A percentile compares a stretch with the other conserved stretches of the same genome.
These are phyloP conservation scores for Sarocladium strictum DNA, from an alignment of 2,329 filamentous ascomycete genomes.

Conservation along the genomic window DNA sequence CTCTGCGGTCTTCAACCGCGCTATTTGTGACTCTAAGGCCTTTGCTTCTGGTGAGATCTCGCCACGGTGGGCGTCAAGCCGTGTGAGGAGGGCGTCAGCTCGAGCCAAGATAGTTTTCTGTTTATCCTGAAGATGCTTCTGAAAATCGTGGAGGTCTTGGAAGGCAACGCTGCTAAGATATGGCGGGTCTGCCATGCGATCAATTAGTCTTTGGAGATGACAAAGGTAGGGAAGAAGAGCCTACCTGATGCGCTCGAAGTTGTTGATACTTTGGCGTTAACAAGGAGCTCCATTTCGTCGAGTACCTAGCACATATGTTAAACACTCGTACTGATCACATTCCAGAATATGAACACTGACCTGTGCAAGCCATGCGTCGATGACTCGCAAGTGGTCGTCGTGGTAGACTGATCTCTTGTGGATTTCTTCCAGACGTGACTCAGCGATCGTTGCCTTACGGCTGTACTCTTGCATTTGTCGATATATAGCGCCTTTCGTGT, in stretches of 20 bases:
- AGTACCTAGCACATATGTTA: conserved; percentile 35
- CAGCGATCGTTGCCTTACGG: conserved; percentile 76
- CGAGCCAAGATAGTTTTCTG: conserved; percentile 70
- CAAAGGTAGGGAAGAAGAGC: neutral
- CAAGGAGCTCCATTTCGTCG: conserved; percentile 58
- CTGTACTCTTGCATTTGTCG: conserved; percentile 99
- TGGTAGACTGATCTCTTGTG: conserved; percentile 74
- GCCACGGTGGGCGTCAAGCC: conserved; percentile 44
- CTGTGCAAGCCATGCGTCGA: conserved; percentile 94
- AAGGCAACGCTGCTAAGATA: conserved; percentile 56
- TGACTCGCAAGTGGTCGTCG: conserved; percentile 84
- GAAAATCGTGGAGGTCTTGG: conserved; percentile 65
- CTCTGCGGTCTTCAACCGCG: conserved; percentile 69
- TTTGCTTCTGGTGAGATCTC: conserved; percentile 61
- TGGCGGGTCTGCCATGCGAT: conserved; percentile 35
- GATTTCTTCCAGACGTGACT: conserved; percentile 74
- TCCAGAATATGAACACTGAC: conserved; percentile 41
- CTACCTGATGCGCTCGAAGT: conserved; percentile 18
- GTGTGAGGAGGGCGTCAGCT: conserved; percentile 62
- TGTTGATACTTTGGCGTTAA: conserved; percentile 37
- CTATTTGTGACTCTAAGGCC: conserved; percentile 69
- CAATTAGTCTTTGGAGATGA: conserved; percentile 16
- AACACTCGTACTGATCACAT: neutral
- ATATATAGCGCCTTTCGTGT: conserved; percentile 83
- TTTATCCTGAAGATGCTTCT: conserved; percentile 72